A percentile compares a stretch with the other conserved stretches of the same genome.
These are phyloP conservation scores for Capsicum baccatum DNA, from an alignment of 257 asterid genomes.

Conservation along the genomic window DNA sequence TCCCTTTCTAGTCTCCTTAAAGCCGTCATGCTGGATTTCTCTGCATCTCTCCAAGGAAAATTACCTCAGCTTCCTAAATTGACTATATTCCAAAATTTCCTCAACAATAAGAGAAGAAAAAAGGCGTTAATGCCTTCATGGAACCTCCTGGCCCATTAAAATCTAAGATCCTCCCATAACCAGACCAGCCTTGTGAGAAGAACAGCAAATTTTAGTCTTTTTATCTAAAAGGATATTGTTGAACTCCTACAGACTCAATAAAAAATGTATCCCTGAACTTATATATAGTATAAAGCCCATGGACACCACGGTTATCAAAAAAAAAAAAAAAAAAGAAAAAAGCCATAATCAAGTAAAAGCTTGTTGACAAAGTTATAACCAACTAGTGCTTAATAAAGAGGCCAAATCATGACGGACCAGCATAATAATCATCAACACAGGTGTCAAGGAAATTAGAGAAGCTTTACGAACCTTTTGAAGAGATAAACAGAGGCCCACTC, in stretches of 20 bases:
- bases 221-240: background rate
- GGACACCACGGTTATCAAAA: too few relatives aligned
- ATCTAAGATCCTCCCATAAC: constrained; percentile 7
- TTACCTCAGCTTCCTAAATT: background rate
- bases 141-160: background rate
- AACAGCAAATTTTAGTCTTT: constrained; percentile 1
- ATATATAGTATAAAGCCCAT: background rate
- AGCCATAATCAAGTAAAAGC: constrained; percentile 7
- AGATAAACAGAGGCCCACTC: constrained; percentile 96
- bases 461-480: constrained; percentile 80
- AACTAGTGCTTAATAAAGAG: constrained; percentile 2
- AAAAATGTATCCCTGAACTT: background rate
- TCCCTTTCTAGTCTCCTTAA: constrained; percentile 1
- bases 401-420: constrained; percentile 15
- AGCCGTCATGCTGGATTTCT: background rate
- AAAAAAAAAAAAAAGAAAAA: too few relatives aligned
- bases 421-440: background rate
- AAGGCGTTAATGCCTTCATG: background rate
- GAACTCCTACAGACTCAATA: background rate
- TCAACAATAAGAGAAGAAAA: background rate
- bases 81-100: background rate
- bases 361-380: constrained; percentile 18
- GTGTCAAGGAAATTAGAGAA: constrained; percentile 2
- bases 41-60: background rate
- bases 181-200: background rate